These are phyloP conservation scores for Tuber borchii DNA, from an alignment of 495 filamentous ascomycete species.

Conservation along the genomic window DNA sequence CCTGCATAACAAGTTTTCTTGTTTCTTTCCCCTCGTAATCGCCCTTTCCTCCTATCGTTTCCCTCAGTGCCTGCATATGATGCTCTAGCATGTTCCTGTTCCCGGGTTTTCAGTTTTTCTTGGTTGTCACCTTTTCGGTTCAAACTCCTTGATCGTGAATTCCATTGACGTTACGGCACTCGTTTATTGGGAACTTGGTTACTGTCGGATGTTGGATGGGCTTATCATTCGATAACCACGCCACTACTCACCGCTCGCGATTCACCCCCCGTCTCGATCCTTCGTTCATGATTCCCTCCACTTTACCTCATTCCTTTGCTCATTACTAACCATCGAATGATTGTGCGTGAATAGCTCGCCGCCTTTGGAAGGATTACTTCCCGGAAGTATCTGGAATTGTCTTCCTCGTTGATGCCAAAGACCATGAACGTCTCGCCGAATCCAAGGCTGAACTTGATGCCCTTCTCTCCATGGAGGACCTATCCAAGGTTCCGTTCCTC, in stretches of 20 bases:
- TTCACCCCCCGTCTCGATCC: neutral
- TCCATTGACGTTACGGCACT: neutral
- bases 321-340: neutral
- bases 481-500: constrained; percentile 87
- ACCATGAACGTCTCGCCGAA: constrained; percentile 86
- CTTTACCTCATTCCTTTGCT: neutral
- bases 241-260: neutral
- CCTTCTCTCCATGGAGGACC: constrained; percentile 86
- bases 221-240: neutral
- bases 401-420: constrained; percentile 95
- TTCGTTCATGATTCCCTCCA: neutral
- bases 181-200: neutral
- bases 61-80: neutral
- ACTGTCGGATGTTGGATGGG: neutral
- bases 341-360: constrained; percentile 58
- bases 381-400: constrained; percentile 97
- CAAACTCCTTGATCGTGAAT: neutral
- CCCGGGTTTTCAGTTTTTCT: constrained; percentile 1
- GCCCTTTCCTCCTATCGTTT: neutral
- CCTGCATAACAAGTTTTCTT: constrained; percentile 4
- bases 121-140: constrained; percentile 19
- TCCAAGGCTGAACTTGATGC: constrained; percentile 95
- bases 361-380: constrained; percentile 98
- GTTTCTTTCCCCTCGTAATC: constrained; percentile 20
- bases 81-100: neutral